Conservation (phyloP, 331 rosid species). For the Acacia concinna region DNA sequence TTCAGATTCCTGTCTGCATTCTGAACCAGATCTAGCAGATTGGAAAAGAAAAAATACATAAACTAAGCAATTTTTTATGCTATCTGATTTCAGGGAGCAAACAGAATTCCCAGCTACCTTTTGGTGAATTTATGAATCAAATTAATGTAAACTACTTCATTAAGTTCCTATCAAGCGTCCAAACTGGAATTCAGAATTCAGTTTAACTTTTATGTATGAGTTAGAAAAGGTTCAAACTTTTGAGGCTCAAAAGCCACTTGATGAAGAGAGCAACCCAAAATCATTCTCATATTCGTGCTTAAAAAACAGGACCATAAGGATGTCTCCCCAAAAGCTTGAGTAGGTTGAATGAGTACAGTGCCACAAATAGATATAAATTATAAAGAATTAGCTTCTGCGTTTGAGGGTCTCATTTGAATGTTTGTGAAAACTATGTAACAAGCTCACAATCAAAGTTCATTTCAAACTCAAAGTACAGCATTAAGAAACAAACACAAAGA, state of each 20-base stretch:
- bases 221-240: background rate
- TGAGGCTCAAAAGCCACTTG: constrained; percentile 10
- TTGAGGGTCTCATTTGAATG: background rate
- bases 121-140: constrained; percentile 6
- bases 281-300: background rate
- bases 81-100: constrained; percentile 5
- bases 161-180: constrained; percentile 11
- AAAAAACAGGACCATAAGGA: background rate
- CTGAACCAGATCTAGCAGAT: constrained; percentile 60
- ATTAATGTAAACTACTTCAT: constrained; percentile 10
- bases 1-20: constrained; percentile 77
- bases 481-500: constrained; percentile 9
- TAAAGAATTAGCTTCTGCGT: background rate
- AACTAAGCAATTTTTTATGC: background rate
- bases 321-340: background rate
- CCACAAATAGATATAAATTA: background rate
- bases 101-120: constrained; percentile 3
- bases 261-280: background rate
- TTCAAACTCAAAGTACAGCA: background rate
- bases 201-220: background rate
- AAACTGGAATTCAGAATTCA: constrained; percentile 7
- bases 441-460: constrained; percentile 6
- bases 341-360: background rate
- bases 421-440: background rate
- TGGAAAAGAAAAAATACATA: constrained; percentile 13